Percentiles rank a stretch among this genome's conserved stretches.
Evolutionary conservation across 2,329 filamentous ascomycete genomes (phyloP).

Genomic region (Fusarium lyarnte): DNA sequence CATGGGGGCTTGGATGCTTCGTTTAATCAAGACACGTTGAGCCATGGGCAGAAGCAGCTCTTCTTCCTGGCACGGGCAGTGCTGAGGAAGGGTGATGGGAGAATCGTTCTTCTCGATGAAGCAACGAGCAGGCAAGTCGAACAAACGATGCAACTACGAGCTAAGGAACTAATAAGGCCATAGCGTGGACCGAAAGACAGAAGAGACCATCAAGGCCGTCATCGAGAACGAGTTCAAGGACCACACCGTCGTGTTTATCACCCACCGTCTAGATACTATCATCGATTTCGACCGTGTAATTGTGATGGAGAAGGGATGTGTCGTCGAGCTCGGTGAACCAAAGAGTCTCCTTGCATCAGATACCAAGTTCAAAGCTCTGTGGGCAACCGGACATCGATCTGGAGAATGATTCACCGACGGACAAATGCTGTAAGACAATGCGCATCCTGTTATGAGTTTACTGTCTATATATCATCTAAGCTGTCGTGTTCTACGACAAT

Average conservation of each 20-base stretch:
- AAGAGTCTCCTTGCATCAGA: conserved; percentile 30
- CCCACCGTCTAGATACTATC: conserved; percentile 56
- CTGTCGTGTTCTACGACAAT: conserved; percentile 59
- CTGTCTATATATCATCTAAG: conserved; percentile 29
- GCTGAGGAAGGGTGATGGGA: conserved; percentile 49
- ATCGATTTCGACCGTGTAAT: conserved; percentile 46
- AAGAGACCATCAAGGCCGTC: conserved; percentile 46
- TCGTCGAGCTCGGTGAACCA: conserved; percentile 43
- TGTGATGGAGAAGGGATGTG: conserved; percentile 41
- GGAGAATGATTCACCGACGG: neutral
- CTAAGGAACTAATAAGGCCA: neutral
- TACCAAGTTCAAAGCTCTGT: conserved; percentile 38
- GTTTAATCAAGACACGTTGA: conserved; percentile 49
- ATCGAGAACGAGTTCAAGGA: conserved; percentile 46
- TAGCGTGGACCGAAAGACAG: conserved; percentile 49
- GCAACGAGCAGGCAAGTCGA: conserved; percentile 46
- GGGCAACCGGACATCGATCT: conserved; percentile 42
- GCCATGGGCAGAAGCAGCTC: conserved; percentile 60
- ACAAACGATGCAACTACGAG: too few species aligned
- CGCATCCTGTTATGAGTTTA: neutral
- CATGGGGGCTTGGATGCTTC: conserved; percentile 51
- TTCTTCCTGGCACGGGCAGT: conserved; percentile 61
- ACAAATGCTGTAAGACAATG: neutral
- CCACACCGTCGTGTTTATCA: conserved; percentile 63
- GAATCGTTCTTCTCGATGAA: conserved; percentile 58